A percentile compares a stretch with the other conserved stretches of the same genome.
phyloP scores from a whole-genome alignment of 2,329 filamentous ascomycete genomes.

The Shiraia bambusicola region DNA sequence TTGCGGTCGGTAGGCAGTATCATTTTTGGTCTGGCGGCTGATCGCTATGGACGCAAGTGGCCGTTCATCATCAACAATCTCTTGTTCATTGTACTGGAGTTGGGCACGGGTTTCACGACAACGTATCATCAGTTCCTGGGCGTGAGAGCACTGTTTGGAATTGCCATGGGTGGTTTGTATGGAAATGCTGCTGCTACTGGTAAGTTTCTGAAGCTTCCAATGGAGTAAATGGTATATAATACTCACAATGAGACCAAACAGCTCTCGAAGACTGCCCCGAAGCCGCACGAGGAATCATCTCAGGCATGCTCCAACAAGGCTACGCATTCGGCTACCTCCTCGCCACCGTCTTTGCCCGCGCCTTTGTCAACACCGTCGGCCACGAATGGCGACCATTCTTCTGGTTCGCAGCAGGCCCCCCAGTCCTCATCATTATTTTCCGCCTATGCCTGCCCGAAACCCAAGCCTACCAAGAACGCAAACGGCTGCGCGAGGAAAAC shows the following conservation, averaged over 20 bases:
- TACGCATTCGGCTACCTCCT: slow-evolving; percentile 67
- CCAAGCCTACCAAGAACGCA: slow-evolving; percentile 67
- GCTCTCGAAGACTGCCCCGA: slow-evolving; percentile 63
- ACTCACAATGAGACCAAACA: slow-evolving; percentile 2
- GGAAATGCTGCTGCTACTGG: slow-evolving; percentile 62
- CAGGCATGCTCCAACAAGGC: slow-evolving; percentile 64
- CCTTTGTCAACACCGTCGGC: slow-evolving; percentile 71
- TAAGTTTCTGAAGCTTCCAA: slow-evolving; percentile 7
- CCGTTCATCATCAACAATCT: slow-evolving; percentile 61
- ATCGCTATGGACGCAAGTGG: slow-evolving; percentile 60
- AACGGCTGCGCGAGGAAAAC: slow-evolving; percentile 61
- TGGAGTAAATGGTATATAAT: neutral
- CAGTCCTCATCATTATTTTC: slow-evolving; percentile 77
- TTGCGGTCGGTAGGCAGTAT: slow-evolving; percentile 61
- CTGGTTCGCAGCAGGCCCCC: slow-evolving; percentile 85
- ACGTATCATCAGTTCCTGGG: slow-evolving; percentile 61
- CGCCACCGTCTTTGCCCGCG: slow-evolving; percentile 58
- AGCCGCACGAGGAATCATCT: slow-evolving; percentile 60
- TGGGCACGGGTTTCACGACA: slow-evolving; percentile 61
- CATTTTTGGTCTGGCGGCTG: slow-evolving; percentile 57
- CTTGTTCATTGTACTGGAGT: slow-evolving; percentile 62
- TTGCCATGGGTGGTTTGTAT: slow-evolving; percentile 66
- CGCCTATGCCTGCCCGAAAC: slow-evolving; percentile 80
- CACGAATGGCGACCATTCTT: slow-evolving; percentile 83
- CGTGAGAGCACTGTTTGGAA: slow-evolving; percentile 61